Conservation (phyloP, 1,284 basidiomycete genomes). For the Moniliophthora roreri region DNA sequence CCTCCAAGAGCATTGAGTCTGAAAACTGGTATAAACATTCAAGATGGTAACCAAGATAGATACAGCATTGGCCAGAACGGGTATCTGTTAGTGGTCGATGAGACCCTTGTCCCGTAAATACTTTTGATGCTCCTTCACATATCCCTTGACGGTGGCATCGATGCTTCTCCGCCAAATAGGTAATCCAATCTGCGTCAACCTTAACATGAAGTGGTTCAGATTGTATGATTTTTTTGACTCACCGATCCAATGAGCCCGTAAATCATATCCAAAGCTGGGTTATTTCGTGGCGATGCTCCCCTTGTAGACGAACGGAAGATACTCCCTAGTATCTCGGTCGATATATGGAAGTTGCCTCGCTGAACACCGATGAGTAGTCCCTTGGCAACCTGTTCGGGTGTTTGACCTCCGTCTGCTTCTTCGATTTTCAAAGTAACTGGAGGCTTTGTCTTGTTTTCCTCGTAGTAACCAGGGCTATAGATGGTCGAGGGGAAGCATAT, state of each 20-base stretch:
- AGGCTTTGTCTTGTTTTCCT: slow-evolving; percentile 85
- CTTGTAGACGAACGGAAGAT: slow-evolving; percentile 71
- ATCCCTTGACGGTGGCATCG: slow-evolving; percentile 43
- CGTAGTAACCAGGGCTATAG: slow-evolving; percentile 75
- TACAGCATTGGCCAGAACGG: background rate
- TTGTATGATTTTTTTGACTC: slow-evolving; percentile 7
- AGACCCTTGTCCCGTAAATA: slow-evolving; percentile 39
- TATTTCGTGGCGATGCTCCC: slow-evolving; percentile 68
- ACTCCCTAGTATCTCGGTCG: slow-evolving; percentile 67
- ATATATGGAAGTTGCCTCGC: slow-evolving; percentile 75
- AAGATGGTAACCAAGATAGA: too few species aligned
- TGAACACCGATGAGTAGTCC: slow-evolving; percentile 53
- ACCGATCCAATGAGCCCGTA: slow-evolving; percentile 43
- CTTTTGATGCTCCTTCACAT: slow-evolving; percentile 46
- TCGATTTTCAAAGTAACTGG: slow-evolving; percentile 81
- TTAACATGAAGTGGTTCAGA: background rate
- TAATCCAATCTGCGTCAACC: slow-evolving; percentile 41
- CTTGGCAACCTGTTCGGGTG: slow-evolving; percentile 44
- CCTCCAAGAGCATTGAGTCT: too few species aligned
- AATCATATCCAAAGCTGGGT: slow-evolving; percentile 51
- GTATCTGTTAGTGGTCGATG: slow-evolving; percentile 2
- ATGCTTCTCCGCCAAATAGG: slow-evolving; percentile 53
- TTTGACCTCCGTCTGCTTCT: slow-evolving; percentile 68
- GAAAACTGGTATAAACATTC: too few species aligned
- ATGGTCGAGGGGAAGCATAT: slow-evolving; percentile 91